Evolutionary conservation across 1,284 basidiomycete species (phyloP).

Genomic region (Exobasidium cylindrosporum): DNA sequence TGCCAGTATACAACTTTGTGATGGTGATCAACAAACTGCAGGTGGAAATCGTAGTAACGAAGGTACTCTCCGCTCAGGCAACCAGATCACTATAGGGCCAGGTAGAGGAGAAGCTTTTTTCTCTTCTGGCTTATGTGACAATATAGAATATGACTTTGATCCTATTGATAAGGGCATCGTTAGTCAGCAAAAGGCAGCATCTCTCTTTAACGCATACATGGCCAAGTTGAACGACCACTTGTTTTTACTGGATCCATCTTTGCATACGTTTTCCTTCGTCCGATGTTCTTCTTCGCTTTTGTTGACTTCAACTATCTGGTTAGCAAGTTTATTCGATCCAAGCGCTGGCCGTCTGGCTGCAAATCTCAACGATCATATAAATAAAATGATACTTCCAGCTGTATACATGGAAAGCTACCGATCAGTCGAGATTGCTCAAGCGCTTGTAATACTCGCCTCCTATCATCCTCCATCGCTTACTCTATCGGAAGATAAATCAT

Average conservation of each 20-base stretch:
- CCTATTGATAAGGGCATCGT: neutral
- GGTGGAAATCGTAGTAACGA: neutral
- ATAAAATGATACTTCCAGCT: constrained; percentile 6
- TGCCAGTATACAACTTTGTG: neutral
- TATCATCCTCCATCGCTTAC: constrained; percentile 8
- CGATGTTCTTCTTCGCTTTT: neutral
- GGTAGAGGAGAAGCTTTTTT: neutral
- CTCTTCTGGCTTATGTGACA: neutral
- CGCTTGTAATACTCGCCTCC: constrained; percentile 8
- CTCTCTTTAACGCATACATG: neutral
- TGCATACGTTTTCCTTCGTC: constrained; percentile 2
- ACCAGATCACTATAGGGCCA: too few species aligned
- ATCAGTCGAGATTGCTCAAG: constrained; percentile 11
- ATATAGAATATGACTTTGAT: neutral
- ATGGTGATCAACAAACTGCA: neutral
- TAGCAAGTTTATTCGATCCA: neutral
- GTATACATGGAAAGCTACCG: constrained; percentile 7
- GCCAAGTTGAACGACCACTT: neutral
- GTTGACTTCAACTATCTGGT: neutral
- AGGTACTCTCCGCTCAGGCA: too few species aligned
- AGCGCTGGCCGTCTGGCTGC: neutral
- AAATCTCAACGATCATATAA: neutral
- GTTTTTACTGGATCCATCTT: neutral
- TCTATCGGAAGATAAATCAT: constrained; percentile 3
- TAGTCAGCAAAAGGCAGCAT: neutral